These are phyloP conservation scores for Tolypocladium amazonense DNA, from an alignment of 2,329 filamentous ascomycete genomes.

Conservation along the genomic window DNA sequence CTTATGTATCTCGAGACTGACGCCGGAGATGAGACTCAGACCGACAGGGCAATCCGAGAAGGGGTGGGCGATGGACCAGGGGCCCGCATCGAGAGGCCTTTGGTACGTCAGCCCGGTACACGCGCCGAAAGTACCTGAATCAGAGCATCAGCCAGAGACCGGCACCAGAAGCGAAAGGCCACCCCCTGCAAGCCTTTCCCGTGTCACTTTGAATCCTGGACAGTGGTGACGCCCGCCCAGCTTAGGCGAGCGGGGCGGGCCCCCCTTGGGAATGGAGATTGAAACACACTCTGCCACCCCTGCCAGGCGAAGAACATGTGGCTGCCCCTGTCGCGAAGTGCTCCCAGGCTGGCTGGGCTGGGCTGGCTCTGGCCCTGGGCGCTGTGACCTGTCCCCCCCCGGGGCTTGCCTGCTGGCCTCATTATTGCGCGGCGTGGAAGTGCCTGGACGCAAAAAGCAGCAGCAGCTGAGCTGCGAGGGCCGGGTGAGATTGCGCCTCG, in stretches of 20 bases:
- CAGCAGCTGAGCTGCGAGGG: neutral
- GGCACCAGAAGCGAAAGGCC: neutral
- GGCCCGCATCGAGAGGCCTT: neutral
- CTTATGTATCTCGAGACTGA: conserved; percentile 5
- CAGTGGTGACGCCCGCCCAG: conserved; percentile 1
- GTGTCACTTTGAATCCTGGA: conserved; percentile 1
- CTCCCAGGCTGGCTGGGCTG: neutral
- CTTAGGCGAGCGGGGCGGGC: conserved; percentile 6
- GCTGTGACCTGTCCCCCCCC: neutral
- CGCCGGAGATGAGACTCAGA: neutral
- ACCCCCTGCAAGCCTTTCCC: conserved; percentile 2
- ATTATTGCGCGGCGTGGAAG: neutral
- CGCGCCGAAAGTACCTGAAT: conserved; percentile 5
- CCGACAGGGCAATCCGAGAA: conserved; percentile 1
- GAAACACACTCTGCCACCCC: conserved; percentile 8
- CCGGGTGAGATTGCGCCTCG: neutral
- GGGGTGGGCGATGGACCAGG: conserved; percentile 1
- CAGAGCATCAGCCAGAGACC: conserved; percentile 1
- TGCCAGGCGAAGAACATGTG: neutral
- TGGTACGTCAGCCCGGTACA: conserved; percentile 5
- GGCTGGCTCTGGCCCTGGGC: neutral
- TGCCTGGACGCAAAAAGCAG: neutral
- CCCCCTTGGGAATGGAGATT: conserved; percentile 7
- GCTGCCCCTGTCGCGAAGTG: neutral
- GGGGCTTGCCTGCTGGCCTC: neutral